Conservation (phyloP, 495 filamentous ascomycete genomes). For the Penicillium riverlandense region DNA sequence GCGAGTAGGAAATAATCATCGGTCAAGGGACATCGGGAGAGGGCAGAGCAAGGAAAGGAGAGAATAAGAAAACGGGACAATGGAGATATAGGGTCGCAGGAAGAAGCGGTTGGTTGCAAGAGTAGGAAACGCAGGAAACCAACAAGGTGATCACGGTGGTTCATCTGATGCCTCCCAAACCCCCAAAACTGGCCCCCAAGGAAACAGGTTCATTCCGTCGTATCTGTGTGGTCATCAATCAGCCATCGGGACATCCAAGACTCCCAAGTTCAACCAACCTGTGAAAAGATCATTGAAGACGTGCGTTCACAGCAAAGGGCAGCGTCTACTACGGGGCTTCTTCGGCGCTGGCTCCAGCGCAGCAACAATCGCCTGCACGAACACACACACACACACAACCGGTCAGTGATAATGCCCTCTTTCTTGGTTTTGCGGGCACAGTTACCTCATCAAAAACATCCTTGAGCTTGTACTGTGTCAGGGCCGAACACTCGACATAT, state of each 20-base stretch:
- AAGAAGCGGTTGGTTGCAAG: background rate
- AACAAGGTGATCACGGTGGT: too few species aligned
- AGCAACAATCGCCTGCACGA: conserved; percentile 72
- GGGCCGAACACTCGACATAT: conserved; percentile 95
- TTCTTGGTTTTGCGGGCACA: too few species aligned
- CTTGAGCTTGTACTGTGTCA: conserved; percentile 98
- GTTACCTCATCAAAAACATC: conserved; percentile 97
- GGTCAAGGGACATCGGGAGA: too few species aligned
- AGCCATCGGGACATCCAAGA: background rate
- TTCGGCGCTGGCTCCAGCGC: conserved; percentile 76
- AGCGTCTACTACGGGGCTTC: conserved; percentile 48
- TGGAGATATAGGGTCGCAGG: background rate
- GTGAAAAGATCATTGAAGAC: conserved; percentile 7
- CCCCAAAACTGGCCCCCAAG: conserved; percentile 11
- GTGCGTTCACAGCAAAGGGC: conserved; percentile 33
- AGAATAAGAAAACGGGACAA: background rate
- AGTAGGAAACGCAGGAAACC: too few species aligned
- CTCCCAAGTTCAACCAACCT: conserved; percentile 13
- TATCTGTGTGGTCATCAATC: conserved; percentile 16
- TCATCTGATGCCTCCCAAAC: conserved; percentile 11
- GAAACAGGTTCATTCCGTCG: conserved; percentile 24
- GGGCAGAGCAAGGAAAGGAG: conserved; percentile 3
- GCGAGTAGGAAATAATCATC: too few species aligned
- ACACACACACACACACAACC: conserved; percentile 13
- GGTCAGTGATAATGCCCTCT: conserved; percentile 4